A percentile compares a stretch with the other conserved stretches of the same genome.
Conservation (phyloP, 2,329 filamentous ascomycete species). For the Dactylellina haptotyla region DNA sequence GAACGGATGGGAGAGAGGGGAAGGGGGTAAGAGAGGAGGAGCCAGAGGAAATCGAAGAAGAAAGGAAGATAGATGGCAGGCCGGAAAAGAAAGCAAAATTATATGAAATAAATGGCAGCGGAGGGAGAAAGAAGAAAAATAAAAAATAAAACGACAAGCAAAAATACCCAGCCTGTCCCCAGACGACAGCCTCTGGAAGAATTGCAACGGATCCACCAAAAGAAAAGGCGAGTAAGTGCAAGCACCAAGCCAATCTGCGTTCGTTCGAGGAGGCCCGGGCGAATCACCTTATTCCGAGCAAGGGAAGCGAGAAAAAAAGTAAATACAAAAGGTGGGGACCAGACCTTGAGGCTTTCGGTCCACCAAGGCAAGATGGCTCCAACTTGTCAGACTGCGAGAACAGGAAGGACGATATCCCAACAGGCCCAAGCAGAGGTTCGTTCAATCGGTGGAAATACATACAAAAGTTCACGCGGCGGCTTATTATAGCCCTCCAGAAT, state of each 20-base stretch:
- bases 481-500: slow-evolving; percentile 6
- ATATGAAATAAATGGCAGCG: slow-evolving; percentile 44
- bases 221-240: slow-evolving; percentile 48
- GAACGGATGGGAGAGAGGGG: slow-evolving; percentile 27
- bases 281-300: slow-evolving; percentile 54
- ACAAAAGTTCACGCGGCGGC: slow-evolving; percentile 1
- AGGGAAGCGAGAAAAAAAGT: slow-evolving; percentile 54
- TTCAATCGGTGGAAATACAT: neutral
- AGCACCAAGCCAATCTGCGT: slow-evolving; percentile 49
- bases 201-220: slow-evolving; percentile 45
- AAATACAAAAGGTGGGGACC: slow-evolving; percentile 51
- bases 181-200: slow-evolving; percentile 53
- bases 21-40: slow-evolving; percentile 30
- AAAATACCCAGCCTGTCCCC: slow-evolving; percentile 54
- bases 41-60: slow-evolving; percentile 39
- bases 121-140: slow-evolving; percentile 45
- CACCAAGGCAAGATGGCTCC: neutral
- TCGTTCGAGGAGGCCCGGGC: slow-evolving; percentile 52
- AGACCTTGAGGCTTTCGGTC: slow-evolving; percentile 42
- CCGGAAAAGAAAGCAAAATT: slow-evolving; percentile 55
- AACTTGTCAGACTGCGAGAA: slow-evolving; percentile 30
- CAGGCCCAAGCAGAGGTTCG: neutral
- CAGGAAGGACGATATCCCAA: slow-evolving; percentile 29
- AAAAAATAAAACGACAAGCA: slow-evolving; percentile 50
- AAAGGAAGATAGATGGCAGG: slow-evolving; percentile 53